Evolutionary conservation across 108 stramenopile genomes (phyloP).

Genomic region (Chaetoceros muelleri): DNA sequence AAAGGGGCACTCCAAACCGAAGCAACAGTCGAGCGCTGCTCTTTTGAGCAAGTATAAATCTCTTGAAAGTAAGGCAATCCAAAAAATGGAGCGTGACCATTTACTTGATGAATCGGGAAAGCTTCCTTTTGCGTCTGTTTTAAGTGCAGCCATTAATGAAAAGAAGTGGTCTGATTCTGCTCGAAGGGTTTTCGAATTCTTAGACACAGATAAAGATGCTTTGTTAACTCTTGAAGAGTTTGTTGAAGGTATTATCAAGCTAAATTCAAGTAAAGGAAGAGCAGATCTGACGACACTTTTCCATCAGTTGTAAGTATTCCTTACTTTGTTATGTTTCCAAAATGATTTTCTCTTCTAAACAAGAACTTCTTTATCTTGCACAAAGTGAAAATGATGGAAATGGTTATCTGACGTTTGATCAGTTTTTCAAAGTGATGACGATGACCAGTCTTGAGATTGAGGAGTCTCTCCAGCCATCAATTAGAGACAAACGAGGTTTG

Average conservation of each 20-base stretch:
- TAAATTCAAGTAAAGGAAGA: conserved; percentile 18
- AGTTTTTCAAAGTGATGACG: conserved; percentile 24
- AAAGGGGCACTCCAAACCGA: too few species aligned
- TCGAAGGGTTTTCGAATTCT: conserved; percentile 21
- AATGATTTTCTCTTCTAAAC: too few species aligned
- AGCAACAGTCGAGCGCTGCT: conserved; percentile 13
- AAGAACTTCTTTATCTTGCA: too few species aligned
- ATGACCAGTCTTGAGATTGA: conserved; percentile 13
- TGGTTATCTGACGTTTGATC: conserved; percentile 32
- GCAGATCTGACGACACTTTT: conserved; percentile 25
- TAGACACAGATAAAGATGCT: conserved; percentile 39
- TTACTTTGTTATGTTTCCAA: too few species aligned
- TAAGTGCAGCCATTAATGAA: conserved; percentile 26
- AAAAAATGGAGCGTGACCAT: conserved; percentile 4
- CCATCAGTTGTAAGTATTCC: conserved; percentile 4
- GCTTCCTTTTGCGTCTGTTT: conserved; percentile 15
- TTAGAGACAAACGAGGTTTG: conserved; percentile 43
- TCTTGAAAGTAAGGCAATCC: conserved; percentile 30
- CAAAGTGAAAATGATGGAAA: conserved; percentile 23
- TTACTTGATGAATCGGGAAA: conserved; percentile 10
- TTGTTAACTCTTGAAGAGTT: conserved; percentile 33
- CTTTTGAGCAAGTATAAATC: conserved; percentile 55
- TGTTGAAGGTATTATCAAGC: conserved; percentile 11
- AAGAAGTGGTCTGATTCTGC: conserved; percentile 19
- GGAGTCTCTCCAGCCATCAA: conserved; percentile 26